These are phyloP conservation scores for Cercospora sp. DNA, from an alignment of 2,329 filamentous ascomycete species.

Conservation along the genomic window DNA sequence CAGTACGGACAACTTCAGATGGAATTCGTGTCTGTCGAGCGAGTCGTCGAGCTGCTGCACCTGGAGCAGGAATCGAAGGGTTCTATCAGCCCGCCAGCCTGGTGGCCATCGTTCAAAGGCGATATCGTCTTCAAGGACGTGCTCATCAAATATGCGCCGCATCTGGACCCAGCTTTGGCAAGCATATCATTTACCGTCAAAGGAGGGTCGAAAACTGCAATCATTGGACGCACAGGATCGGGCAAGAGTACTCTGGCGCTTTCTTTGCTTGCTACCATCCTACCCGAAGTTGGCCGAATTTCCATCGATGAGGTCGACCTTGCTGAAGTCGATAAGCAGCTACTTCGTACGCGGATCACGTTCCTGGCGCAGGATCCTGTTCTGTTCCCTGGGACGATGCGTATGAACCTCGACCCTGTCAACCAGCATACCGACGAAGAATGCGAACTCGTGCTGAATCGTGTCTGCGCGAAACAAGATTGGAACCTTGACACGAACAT, in stretches of 20 bases:
- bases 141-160: slow-evolving; percentile 75
- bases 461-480: slow-evolving; percentile 56
- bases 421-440: slow-evolving; percentile 57
- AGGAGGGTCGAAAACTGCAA: slow-evolving; percentile 72
- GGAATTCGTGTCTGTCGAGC: slow-evolving; percentile 87
- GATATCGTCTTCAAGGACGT: slow-evolving; percentile 75
- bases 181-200: slow-evolving; percentile 72
- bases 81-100: slow-evolving; percentile 65
- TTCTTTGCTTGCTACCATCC: slow-evolving; percentile 58
- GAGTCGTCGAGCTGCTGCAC: slow-evolving; percentile 77
- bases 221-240: slow-evolving; percentile 78
- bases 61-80: slow-evolving; percentile 74
- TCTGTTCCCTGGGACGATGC: slow-evolving; percentile 62
- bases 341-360: slow-evolving; percentile 61
- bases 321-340: slow-evolving; percentile 58
- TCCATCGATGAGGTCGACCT: slow-evolving; percentile 63
- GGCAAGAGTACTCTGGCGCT: slow-evolving; percentile 78
- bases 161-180: slow-evolving; percentile 70
- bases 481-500: slow-evolving; percentile 59
- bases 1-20: slow-evolving; percentile 84
- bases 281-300: slow-evolving; percentile 57
- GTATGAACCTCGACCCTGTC: slow-evolving; percentile 63
- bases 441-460: slow-evolving; percentile 54
- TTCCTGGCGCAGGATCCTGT: slow-evolving; percentile 69
- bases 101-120: slow-evolving; percentile 72